Conservation (phyloP, 2,329 filamentous ascomycete genomes). For the Aspergillus tanneri region DNA sequence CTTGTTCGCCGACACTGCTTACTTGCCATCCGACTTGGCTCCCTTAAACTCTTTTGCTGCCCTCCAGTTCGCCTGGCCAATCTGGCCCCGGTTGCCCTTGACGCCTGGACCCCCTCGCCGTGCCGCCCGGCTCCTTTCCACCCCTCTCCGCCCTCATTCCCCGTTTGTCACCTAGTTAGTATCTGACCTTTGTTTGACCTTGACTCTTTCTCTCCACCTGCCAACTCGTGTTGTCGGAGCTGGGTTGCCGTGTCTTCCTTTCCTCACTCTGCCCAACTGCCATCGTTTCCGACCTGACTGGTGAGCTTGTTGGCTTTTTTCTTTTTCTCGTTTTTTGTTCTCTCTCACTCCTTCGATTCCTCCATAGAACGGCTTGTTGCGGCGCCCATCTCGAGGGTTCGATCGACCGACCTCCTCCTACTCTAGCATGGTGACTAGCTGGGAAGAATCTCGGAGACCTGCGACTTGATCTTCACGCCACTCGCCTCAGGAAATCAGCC, state of each 20-base stretch:
- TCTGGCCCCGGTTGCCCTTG: slow-evolving; percentile 13
- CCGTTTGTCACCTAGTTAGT: slow-evolving; percentile 19
- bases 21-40: background rate
- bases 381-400: slow-evolving; percentile 1
- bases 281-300: background rate
- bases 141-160: slow-evolving; percentile 30
- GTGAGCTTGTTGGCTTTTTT: slow-evolving; percentile 1
- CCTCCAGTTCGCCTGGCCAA: background rate
- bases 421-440: slow-evolving; percentile 19
- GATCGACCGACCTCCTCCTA: slow-evolving; percentile 9
- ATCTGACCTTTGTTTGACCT: slow-evolving; percentile 16
- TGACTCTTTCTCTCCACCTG: slow-evolving; percentile 1
- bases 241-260: background rate
- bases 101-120: slow-evolving; percentile 14
- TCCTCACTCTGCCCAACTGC: background rate
- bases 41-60: background rate
- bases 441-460: slow-evolving; percentile 14
- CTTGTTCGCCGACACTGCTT: background rate
- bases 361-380: background rate
- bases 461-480: slow-evolving; percentile 1
- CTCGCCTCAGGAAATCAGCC: slow-evolving; percentile 7
- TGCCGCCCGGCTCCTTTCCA: slow-evolving; percentile 29
- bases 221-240: slow-evolving; percentile 1
- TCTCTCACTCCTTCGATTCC: background rate
- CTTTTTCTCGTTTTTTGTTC: background rate